Evolutionary conservation across 179 eudicot species (phyloP).

Genomic region (Vitellaria paradoxa): DNA sequence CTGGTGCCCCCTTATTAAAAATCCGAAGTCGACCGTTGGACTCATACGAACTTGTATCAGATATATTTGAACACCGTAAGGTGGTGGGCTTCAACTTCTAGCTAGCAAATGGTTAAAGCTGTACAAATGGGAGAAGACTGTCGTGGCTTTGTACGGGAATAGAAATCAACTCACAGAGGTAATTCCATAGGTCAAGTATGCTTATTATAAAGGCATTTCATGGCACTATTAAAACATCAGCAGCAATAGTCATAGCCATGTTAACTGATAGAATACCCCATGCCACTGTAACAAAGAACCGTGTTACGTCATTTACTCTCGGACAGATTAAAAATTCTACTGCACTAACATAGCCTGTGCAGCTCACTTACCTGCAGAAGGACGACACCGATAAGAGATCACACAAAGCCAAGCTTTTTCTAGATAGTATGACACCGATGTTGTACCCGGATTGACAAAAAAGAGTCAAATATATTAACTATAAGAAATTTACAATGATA

Average conservation of each 20-base stretch:
- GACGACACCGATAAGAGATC: slow-evolving; percentile 76
- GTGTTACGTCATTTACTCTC: too few relatives aligned
- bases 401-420: slow-evolving; percentile 78
- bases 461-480: neutral
- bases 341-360: slow-evolving; percentile 6
- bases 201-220: too few relatives aligned
- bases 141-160: too few relatives aligned
- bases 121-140: too few relatives aligned
- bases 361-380: slow-evolving; percentile 68
- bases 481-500: neutral
- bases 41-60: too few relatives aligned
- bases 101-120: too few relatives aligned
- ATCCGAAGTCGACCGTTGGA: too few relatives aligned
- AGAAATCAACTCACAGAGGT: too few relatives aligned
- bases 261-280: neutral
- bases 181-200: too few relatives aligned
- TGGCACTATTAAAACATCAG: neutral
- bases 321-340: neutral
- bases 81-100: too few relatives aligned
- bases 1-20: too few relatives aligned
- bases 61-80: too few relatives aligned
- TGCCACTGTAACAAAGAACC: neutral
- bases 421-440: slow-evolving; percentile 78
- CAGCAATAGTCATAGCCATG: neutral
- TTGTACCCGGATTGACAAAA: slow-evolving; percentile 58